These are phyloP conservation scores for Adansonia rubrostipa DNA, from an alignment of 441 rosid species.

Conservation along the genomic window DNA sequence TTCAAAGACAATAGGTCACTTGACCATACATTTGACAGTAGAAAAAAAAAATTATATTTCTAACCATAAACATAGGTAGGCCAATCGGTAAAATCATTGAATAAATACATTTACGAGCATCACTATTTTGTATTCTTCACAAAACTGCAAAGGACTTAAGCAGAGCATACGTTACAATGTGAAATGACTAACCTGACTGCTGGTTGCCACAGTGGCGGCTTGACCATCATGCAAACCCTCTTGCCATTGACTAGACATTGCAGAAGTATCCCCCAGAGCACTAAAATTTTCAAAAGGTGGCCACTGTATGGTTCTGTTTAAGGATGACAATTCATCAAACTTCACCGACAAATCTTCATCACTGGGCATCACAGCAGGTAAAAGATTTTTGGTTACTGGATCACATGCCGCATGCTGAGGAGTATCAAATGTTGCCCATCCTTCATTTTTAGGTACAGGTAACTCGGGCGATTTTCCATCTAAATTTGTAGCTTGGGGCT, in stretches of 20 bases:
- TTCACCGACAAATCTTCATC: constrained; percentile 40
- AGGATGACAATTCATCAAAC: constrained; percentile 49
- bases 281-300: constrained; percentile 48
- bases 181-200: constrained; percentile 54
- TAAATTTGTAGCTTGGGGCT: constrained; percentile 40
- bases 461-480: constrained; percentile 39
- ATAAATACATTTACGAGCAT: neutral
- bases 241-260: constrained; percentile 55
- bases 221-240: constrained; percentile 43
- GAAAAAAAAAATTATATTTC: constrained; percentile 10
- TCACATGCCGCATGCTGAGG: constrained; percentile 45
- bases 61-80: constrained; percentile 1
- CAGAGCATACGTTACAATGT: neutral
- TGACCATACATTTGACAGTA: constrained; percentile 2
- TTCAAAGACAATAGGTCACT: constrained; percentile 29
- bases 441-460: constrained; percentile 58
- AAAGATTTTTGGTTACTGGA: constrained; percentile 38
- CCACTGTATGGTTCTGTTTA: constrained; percentile 53
- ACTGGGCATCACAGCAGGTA: constrained; percentile 37
- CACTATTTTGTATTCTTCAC: neutral
- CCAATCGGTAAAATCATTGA: neutral
- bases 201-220: constrained; percentile 35
- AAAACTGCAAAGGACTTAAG: neutral
- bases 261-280: constrained; percentile 44
- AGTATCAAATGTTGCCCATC: constrained; percentile 93